Conservation (phyloP, 2,329 filamentous ascomycete species). For the Diaporthe citri region DNA sequence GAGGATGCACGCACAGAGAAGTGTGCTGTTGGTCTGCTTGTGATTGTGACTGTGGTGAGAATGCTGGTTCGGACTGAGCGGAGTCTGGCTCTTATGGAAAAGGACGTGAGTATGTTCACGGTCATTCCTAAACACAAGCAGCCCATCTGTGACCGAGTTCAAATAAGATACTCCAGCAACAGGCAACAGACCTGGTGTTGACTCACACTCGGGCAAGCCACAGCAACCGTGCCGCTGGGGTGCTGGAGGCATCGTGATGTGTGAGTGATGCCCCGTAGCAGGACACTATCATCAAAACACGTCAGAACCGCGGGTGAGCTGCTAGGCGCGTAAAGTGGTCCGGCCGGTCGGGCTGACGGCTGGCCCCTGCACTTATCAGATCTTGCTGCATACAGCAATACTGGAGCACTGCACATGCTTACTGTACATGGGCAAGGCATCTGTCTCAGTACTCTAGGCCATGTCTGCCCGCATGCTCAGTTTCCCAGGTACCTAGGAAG, state of each 20-base stretch:
- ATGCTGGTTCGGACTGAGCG: neutral
- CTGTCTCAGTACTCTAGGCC: neutral
- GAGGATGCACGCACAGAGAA: slow-evolving; percentile 14
- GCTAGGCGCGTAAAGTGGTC: slow-evolving; percentile 29
- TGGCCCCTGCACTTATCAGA: slow-evolving; percentile 24
- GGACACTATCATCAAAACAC: slow-evolving; percentile 5
- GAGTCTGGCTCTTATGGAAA: slow-evolving; percentile 5
- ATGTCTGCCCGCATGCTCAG: neutral
- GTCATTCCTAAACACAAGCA: slow-evolving; percentile 13
- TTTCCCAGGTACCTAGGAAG: slow-evolving; percentile 24
- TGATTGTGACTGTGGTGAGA: neutral
- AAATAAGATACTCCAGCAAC: slow-evolving; percentile 7
- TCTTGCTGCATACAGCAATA: slow-evolving; percentile 1
- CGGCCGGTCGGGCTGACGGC: neutral
- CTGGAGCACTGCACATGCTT: neutral
- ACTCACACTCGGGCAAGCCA: slow-evolving; percentile 24
- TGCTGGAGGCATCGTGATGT: slow-evolving; percentile 18
- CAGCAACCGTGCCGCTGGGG: slow-evolving; percentile 6
- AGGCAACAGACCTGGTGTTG: slow-evolving; percentile 22
- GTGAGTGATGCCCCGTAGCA: neutral
- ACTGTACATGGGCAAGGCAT: neutral
- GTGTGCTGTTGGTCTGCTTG: slow-evolving; percentile 1
- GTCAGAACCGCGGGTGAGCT: slow-evolving; percentile 12
- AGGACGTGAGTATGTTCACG: slow-evolving; percentile 7
- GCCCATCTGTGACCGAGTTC: neutral